These are phyloP conservation scores for Skeletonema menzelii DNA, from an alignment of 108 stramenopile species.

Conservation along the genomic window DNA sequence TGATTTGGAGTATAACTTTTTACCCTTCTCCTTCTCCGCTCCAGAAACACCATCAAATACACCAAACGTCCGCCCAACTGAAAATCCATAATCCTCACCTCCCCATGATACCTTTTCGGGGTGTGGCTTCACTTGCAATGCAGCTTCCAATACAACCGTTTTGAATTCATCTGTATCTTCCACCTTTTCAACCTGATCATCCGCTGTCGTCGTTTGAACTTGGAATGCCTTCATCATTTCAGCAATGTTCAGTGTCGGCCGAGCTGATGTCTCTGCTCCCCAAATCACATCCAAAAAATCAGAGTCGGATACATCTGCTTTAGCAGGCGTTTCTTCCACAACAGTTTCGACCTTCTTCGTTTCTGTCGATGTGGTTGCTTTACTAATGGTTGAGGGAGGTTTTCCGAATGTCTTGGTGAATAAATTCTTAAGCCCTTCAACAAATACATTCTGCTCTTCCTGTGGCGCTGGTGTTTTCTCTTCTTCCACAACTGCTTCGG, in stretches of 20 bases:
- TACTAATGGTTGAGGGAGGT: slow-evolving; percentile 12
- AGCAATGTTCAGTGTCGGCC: slow-evolving; percentile 40
- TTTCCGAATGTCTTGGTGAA: slow-evolving; percentile 29
- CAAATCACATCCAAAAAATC: slow-evolving; percentile 45
- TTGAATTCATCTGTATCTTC: slow-evolving; percentile 19
- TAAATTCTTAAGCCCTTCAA: slow-evolving; percentile 41
- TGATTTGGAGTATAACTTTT: slow-evolving; percentile 73
- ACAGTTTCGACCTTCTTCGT: slow-evolving; percentile 11
- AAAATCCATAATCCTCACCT: slow-evolving; percentile 86
- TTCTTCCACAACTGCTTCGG: slow-evolving; percentile 3
- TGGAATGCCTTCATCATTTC: slow-evolving; percentile 53
- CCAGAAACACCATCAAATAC: slow-evolving; percentile 91
- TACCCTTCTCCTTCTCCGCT: slow-evolving; percentile 72
- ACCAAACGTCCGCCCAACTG: slow-evolving; percentile 74
- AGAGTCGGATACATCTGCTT: slow-evolving; percentile 38
- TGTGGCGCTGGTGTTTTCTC: background rate
- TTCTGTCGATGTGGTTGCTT: slow-evolving; percentile 14
- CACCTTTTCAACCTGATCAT: slow-evolving; percentile 20
- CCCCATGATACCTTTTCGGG: slow-evolving; percentile 86
- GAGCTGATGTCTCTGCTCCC: slow-evolving; percentile 43
- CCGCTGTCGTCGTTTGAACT: slow-evolving; percentile 14
- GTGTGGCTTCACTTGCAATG: slow-evolving; percentile 72
- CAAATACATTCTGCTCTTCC: slow-evolving; percentile 36
- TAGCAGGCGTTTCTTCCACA: background rate
- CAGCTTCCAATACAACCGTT: slow-evolving; percentile 47